Percentiles rank a stretch among this genome's conserved stretches.
Evolutionary conservation across 2,329 filamentous ascomycete species (phyloP).

Genomic region (Myotisia sp.): DNA sequence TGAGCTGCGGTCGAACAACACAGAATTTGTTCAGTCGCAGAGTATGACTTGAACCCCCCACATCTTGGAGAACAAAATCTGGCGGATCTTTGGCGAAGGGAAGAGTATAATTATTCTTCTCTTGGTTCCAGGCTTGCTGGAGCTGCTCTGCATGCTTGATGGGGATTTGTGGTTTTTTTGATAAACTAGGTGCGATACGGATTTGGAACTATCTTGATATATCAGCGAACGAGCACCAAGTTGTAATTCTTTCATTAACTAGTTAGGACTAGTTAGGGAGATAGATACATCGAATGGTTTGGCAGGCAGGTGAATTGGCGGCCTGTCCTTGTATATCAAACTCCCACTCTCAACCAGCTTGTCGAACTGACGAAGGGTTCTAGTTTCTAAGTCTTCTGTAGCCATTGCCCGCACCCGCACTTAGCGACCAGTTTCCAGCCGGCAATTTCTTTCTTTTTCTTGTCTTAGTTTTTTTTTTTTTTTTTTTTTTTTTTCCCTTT

Average conservation of each 20-base stretch:
- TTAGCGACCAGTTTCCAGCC: no score
- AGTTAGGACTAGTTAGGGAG: not conserved
- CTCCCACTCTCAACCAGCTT: slow-evolving; percentile 13
- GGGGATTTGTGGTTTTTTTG: slow-evolving; percentile 11
- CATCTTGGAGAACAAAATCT: slow-evolving; percentile 12
- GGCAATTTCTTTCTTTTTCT: no score
- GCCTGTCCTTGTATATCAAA: slow-evolving; percentile 10
- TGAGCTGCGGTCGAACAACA: slow-evolving; percentile 13
- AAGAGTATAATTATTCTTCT: slow-evolving; percentile 8
- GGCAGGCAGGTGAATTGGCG: slow-evolving; percentile 10
- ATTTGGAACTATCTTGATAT: slow-evolving; percentile 12
- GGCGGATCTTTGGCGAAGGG: slow-evolving; percentile 12
- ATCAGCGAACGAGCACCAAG: no score
- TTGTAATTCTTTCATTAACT: not conserved
- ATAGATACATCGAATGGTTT: slow-evolving; percentile 14
- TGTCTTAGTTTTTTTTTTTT: no score
- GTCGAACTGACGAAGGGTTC: slow-evolving; percentile 13
- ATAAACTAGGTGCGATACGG: slow-evolving; percentile 11
- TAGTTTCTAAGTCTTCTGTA: slow-evolving; percentile 10
- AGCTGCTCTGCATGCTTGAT: slow-evolving; percentile 10
- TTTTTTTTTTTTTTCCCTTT: no score
- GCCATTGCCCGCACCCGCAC: no score
- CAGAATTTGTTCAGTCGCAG: slow-evolving; percentile 16
- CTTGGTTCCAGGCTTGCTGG: not conserved
- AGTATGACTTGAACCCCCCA: slow-evolving; percentile 11